Evolutionary conservation across 1,284 basidiomycete genomes (phyloP), one percentile per base, ranked within the genome.

Genomic region (Malassezia caprae): DNA sequence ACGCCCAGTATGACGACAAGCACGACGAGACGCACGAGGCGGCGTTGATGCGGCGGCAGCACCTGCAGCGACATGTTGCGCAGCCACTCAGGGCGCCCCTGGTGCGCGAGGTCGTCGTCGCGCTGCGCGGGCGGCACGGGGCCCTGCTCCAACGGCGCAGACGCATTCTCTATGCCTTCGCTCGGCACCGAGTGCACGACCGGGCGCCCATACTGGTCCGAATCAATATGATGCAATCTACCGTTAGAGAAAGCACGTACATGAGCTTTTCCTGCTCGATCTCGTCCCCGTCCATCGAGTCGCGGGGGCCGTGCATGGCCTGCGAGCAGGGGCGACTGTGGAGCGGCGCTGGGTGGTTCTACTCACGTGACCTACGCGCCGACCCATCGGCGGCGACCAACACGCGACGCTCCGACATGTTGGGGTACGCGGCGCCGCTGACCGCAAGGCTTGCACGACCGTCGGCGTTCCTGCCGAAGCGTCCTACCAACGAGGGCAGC

Each of bases 21-120:
- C 12, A n/a, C 11, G 34, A 2, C 17, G 26, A 30, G 30, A 26
- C 21, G 30, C 32, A 47, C 23, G 4, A 39, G 8, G 23, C 42
- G 35, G 15, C 48, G 48, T n/a, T 34, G 23, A 10, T 13, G 31
- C 15, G 28, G 31, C 10, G 48, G 34, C 6, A 51, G 24, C 15
- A 11, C 12, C 19, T 30, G 26, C 26, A 49, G 8, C 3, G n/a
- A 27, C 46, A 17, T 19, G n/a, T 23, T n/a, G 8, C n/a, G 23
- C 28, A 57, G 50, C 55, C 55, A 57, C 15, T 24, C 49, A 7
- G 55, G 55, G 12, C 55, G 55, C 8, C 55, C 55, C 5, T 50
- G 42, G 21, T 57, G 51, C 4, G 42, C 55, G 8, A 51, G 17
- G 34, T 56, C 41, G 30, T 44, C 53, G 19, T 24, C 17, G 23